phyloP scores from a whole-genome alignment of 2,329 filamentous ascomycete species.

The Grosmannia clavigera region DNA sequence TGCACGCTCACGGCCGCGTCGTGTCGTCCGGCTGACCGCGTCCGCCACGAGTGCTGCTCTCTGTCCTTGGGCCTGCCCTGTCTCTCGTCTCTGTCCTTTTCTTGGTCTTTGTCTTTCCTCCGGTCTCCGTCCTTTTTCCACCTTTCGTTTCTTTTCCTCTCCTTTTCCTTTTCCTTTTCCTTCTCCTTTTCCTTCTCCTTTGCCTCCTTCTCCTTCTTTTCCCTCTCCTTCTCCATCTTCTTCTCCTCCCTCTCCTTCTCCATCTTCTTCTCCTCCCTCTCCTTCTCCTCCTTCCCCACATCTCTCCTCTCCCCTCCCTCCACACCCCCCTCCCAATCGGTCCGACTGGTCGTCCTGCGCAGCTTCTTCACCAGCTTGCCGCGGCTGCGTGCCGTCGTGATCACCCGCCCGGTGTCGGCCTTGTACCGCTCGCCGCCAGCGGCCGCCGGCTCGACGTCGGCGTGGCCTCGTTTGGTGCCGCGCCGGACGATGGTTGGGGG shows the following conservation, averaged over 20 bases:
- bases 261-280: too few relatives aligned
- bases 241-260: neutral
- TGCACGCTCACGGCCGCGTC: neutral
- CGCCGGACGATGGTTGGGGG: neutral
- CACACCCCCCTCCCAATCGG: neutral
- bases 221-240: neutral
- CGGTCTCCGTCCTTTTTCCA: too few relatives aligned
- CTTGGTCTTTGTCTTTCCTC: too few relatives aligned
- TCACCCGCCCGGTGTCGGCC: neutral
- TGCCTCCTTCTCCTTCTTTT: neutral
- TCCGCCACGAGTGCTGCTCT: neutral
- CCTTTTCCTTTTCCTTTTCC: too few relatives aligned
- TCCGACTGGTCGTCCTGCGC: conserved; percentile 33
- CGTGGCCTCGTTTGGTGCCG: conserved; percentile 35
- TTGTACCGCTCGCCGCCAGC: neutral
- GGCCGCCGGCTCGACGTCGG: neutral
- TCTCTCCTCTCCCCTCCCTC: too few relatives aligned
- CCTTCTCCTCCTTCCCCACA: neutral
- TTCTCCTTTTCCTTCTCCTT: neutral
- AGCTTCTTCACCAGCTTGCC: conserved; percentile 37
- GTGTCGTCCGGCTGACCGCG: neutral
- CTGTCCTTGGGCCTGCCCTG: neutral
- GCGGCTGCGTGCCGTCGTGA: conserved; percentile 10
- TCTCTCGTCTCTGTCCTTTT: neutral
- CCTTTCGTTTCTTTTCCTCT: too few relatives aligned